These are phyloP conservation scores for Daldinia vernicosa DNA, from an alignment of 495 filamentous ascomycete genomes.

Conservation along the genomic window DNA sequence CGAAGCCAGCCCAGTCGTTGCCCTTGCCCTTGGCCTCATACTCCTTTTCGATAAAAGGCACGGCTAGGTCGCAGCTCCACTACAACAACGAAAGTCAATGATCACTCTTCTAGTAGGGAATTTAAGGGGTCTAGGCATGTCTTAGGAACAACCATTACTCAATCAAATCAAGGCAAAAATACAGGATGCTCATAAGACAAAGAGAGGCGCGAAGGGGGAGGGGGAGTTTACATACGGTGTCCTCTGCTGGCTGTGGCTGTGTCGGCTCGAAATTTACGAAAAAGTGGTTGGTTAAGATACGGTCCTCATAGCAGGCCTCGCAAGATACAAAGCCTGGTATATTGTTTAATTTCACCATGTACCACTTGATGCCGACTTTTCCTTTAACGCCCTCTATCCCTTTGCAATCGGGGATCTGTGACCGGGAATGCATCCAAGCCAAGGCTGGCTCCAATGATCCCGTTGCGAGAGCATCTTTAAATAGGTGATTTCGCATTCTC, in stretches of 20 bases:
- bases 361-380: constrained; percentile 29
- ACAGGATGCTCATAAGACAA: not conserved
- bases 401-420: constrained; percentile 36
- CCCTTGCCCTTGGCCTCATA: constrained; percentile 38
- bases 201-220: not conserved
- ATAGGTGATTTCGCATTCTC: constrained; percentile 27
- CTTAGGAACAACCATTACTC: not conserved
- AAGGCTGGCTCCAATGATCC: not conserved
- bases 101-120: not conserved
- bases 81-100: not conserved
- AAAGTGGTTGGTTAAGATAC: constrained; percentile 45
- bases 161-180: not conserved
- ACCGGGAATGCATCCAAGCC: constrained; percentile 30
- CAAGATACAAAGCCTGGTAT: constrained; percentile 49
- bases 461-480: not conserved
- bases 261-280: constrained; percentile 37
- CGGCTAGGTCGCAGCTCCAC: constrained; percentile 49
- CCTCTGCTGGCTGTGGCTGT: constrained; percentile 39
- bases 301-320: constrained; percentile 51
- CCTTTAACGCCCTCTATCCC: constrained; percentile 35
- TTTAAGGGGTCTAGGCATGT: not conserved
- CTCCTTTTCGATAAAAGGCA: constrained; percentile 45
- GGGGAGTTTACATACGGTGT: constrained; percentile 12
- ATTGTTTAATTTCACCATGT: constrained; percentile 12
- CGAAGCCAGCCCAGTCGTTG: constrained; percentile 48